Evolutionary conservation across 1,284 basidiomycete genomes (phyloP), one percentile per base, ranked within the genome.

Genomic region (Phlebopus sp.): DNA sequence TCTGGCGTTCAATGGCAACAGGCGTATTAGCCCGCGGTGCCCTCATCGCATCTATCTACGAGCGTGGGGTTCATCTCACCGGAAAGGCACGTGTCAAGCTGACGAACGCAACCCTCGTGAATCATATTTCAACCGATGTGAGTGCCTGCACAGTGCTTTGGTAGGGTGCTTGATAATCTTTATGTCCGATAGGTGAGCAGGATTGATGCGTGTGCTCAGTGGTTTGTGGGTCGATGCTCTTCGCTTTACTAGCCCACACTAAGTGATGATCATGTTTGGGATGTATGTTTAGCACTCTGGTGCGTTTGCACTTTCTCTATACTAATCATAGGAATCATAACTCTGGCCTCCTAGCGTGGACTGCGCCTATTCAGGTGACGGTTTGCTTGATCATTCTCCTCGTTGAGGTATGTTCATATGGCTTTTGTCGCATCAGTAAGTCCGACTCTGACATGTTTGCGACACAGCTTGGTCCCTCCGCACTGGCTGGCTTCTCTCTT

Each of bases 21-120:
- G 88, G 88, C 29, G 79, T 88, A 4, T 71, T 91, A 23, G 75
- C 80, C 0, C 77, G 90, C 37, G 82, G 82, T 0, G 81, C 87
- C 1, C 74, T 94, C 37, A 90, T 89, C 47, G 77, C 79, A 37
- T 83, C 84, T 0, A 79, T 91, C 19, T 93, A 90, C 69, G 80
- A 83, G 52, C 81, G 86, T 23, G 79, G 84, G 2, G 75, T 91
- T 40, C 69, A 70, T 31, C 71, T 92, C 37, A 81, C 80, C 1
- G 81, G 82, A 5, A 82, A 82, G 57, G 79, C 83, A n/a, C 74
- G 88, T 41, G 76, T 79, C 8, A 70, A 74, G 18, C 74, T 86
- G 44, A 72, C 79, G 2, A 88, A 85, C 57, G 80, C 87, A 2
- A 79, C 81, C 44, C 74, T 92, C 30, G 77, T 90, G 42, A 89